Conservation (phyloP, 2,329 filamentous ascomycete species). For the Aspergillus calidoustus region DNA sequence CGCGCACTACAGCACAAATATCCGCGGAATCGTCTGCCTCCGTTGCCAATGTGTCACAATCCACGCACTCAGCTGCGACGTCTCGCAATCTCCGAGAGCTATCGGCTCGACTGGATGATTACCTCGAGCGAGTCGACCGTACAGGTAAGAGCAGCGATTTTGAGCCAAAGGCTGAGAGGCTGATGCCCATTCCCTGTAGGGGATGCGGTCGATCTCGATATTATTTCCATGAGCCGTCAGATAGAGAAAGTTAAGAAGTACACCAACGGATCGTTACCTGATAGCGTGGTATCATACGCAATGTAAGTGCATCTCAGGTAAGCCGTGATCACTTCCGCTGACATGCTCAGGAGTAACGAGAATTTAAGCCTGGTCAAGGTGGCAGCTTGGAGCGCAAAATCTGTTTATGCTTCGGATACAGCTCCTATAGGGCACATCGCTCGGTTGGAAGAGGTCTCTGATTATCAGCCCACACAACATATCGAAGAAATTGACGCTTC, state of each 20-base stretch:
- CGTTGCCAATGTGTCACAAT: conserved; percentile 11
- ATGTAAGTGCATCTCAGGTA: background rate
- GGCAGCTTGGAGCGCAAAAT: conserved; percentile 11
- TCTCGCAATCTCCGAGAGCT: conserved; percentile 14
- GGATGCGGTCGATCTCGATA: conserved; percentile 11
- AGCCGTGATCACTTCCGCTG: background rate
- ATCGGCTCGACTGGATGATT: conserved; percentile 13
- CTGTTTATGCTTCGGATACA: conserved; percentile 6
- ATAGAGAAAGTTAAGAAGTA: conserved; percentile 13
- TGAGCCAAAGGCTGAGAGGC: no score
- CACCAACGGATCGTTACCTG: conserved; percentile 12
- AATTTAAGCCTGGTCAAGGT: background rate
- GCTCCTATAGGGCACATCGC: background rate
- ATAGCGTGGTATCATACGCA: background rate
- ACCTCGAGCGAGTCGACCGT: conserved; percentile 6
- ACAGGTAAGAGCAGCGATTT: background rate
- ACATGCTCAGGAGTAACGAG: background rate
- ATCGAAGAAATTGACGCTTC: conserved; percentile 6
- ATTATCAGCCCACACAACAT: conserved; percentile 4
- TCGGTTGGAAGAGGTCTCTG: background rate
- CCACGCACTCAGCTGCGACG: conserved; percentile 11
- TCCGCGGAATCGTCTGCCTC: conserved; percentile 13
- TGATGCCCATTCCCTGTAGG: background rate
- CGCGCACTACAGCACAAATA: conserved; percentile 2
- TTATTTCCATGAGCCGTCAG: conserved; percentile 16